Evolutionary conservation across 129 eudicot species (phyloP).

Genomic region (Ambrosia artemisiifolia): DNA sequence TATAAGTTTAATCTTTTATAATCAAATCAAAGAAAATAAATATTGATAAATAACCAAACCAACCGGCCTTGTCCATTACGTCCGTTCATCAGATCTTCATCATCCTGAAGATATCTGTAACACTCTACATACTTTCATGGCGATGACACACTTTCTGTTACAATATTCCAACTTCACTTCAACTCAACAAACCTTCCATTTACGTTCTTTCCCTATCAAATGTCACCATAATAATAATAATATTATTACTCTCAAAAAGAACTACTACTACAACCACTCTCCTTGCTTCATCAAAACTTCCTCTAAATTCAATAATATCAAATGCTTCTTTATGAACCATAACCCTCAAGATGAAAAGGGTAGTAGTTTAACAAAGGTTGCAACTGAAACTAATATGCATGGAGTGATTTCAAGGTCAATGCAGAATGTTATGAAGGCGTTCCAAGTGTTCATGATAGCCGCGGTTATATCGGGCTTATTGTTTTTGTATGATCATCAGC

Average conservation of each 20-base stretch:
- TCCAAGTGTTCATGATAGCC: constrained; percentile 49
- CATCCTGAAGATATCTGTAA: neutral
- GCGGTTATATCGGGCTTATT: constrained; percentile 59
- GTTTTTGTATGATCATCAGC: constrained; percentile 51
- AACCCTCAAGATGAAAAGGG: neutral
- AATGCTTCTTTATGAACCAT: constrained; percentile 23
- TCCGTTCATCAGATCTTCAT: no score
- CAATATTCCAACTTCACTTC: constrained; percentile 45
- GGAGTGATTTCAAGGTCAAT: constrained; percentile 18
- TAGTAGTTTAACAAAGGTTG: constrained; percentile 22
- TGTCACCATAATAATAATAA: neutral
- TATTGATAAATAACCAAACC: no score
- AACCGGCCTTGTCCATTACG: no score
- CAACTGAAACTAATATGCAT: neutral
- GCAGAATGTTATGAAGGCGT: constrained; percentile 34
- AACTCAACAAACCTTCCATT: constrained; percentile 27
- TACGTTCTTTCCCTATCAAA: constrained; percentile 11
- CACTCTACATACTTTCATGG: constrained; percentile 21
- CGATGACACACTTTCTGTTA: constrained; percentile 33
- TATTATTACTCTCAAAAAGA: neutral
- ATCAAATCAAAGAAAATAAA: no score
- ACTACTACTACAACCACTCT: neutral
- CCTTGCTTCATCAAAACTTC: constrained; percentile 18
- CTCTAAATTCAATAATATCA: constrained; percentile 24
- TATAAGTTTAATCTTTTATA: no score